Percentiles rank a stretch among this genome's conserved stretches.
These are phyloP conservation scores for Irpex lacteus DNA, from an alignment of 1,284 basidiomycete genomes.

Conservation along the genomic window DNA sequence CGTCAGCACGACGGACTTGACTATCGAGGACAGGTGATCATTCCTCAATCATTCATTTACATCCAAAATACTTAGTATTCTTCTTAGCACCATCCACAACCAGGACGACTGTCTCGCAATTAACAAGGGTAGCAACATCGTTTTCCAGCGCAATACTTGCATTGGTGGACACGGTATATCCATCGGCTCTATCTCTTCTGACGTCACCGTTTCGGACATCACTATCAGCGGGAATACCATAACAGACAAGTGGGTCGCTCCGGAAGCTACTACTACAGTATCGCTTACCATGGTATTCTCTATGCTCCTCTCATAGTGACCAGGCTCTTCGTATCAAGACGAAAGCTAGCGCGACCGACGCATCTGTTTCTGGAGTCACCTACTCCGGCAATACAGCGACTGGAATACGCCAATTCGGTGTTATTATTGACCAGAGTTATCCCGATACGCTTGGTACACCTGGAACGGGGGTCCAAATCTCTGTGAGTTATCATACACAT, in stretches of 20 bases:
- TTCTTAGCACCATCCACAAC: slow-evolving; percentile 22
- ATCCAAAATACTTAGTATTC: neutral
- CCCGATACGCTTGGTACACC: slow-evolving; percentile 35
- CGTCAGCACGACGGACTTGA: slow-evolving; percentile 38
- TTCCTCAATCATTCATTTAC: neutral
- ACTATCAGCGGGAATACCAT: slow-evolving; percentile 45
- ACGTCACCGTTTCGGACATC: slow-evolving; percentile 44
- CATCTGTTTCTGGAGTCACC: slow-evolving; percentile 35
- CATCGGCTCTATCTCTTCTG: slow-evolving; percentile 52
- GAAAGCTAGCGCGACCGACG: slow-evolving; percentile 29
- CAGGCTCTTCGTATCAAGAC: slow-evolving; percentile 43
- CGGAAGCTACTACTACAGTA: neutral
- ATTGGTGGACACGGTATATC: slow-evolving; percentile 59
- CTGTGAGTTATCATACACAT: slow-evolving; percentile 18
- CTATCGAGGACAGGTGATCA: slow-evolving; percentile 36
- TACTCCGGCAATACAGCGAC: slow-evolving; percentile 33
- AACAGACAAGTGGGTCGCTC: slow-evolving; percentile 24
- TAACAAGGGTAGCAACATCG: slow-evolving; percentile 53
- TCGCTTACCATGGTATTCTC: neutral
- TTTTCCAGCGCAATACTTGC: slow-evolving; percentile 53
- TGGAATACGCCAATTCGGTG: slow-evolving; percentile 31
- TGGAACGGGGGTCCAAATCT: slow-evolving; percentile 31
- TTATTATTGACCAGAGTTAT: slow-evolving; percentile 40
- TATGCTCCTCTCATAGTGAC: slow-evolving; percentile 22
- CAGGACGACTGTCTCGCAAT: slow-evolving; percentile 67